Evolutionary conservation across 441 rosid genomes (phyloP).

Genomic region (Croton laevigatus): DNA sequence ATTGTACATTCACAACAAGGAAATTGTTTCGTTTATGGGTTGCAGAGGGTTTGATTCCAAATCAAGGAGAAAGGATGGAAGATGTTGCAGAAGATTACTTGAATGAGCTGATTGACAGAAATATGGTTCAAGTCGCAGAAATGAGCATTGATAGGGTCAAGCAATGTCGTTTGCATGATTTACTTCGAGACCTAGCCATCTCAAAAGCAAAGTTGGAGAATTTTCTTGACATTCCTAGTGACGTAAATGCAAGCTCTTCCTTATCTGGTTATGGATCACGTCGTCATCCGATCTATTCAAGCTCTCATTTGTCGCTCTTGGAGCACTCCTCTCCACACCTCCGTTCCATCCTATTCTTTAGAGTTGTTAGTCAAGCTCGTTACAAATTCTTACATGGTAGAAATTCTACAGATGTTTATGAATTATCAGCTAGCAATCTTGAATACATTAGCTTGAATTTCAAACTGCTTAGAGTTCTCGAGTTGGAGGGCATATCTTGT

Average conservation of each 20-base stretch:
- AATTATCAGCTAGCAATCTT: conserved; percentile 12
- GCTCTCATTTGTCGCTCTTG: conserved; percentile 10
- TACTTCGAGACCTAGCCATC: conserved; percentile 14
- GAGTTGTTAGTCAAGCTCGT: conserved; percentile 23
- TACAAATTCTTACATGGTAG: conserved; percentile 8
- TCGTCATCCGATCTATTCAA: conserved; percentile 27
- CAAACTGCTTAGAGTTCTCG: conserved; percentile 27
- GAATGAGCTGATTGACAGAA: conserved; percentile 17
- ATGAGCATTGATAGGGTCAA: conserved; percentile 9
- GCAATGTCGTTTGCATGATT: conserved; percentile 14
- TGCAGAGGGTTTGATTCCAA: conserved; percentile 19
- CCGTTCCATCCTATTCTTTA: conserved; percentile 29
- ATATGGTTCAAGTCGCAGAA: conserved; percentile 12
- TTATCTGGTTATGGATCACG: conserved; percentile 13
- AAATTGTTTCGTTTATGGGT: conserved; percentile 20
- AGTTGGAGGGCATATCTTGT: conserved; percentile 30
- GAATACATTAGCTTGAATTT: conserved; percentile 20
- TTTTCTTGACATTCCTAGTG: conserved; percentile 29
- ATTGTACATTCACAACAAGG: background rate
- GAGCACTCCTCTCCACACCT: conserved; percentile 16
- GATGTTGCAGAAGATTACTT: conserved; percentile 19
- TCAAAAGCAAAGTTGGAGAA: conserved; percentile 19
- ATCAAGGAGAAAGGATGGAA: conserved; percentile 11
- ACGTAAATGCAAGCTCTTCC: background rate
- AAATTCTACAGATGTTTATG: conserved; percentile 11